A percentile compares a stretch with the other conserved stretches of the same genome.
Evolutionary conservation across 768 basidiomycete species (phyloP).

Genomic region (Botryobasidium botryosum): DNA sequence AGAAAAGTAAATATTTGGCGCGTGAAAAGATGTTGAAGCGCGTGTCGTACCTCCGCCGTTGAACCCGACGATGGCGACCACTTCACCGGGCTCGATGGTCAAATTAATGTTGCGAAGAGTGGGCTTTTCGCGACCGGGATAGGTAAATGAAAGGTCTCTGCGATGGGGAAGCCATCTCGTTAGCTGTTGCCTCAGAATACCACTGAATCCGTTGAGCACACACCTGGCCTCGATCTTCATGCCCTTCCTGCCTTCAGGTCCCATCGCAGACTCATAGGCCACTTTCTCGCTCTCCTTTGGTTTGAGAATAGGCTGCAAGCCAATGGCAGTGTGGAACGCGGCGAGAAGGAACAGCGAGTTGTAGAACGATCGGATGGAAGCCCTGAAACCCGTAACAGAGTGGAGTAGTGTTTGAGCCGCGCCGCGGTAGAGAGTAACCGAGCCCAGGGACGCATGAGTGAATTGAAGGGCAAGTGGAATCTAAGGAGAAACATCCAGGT

Average conservation of each 20-base stretch:
- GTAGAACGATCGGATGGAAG: conserved; percentile 55
- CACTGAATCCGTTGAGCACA: conserved; percentile 10
- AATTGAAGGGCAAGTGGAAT: conserved; percentile 47
- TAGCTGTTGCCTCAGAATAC: no score
- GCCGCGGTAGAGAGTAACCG: conserved; percentile 64
- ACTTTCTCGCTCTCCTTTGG: conserved; percentile 37
- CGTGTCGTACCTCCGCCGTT: conserved; percentile 19
- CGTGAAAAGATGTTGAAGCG: no score
- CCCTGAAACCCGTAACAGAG: conserved; percentile 43
- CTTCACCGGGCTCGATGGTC: conserved; percentile 54
- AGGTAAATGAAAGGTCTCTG: conserved; percentile 55
- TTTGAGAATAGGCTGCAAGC: conserved; percentile 48
- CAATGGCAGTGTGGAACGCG: conserved; percentile 65
- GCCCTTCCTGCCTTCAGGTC: conserved; percentile 24
- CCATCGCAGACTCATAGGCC: conserved; percentile 29
- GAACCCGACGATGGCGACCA: conserved; percentile 57
- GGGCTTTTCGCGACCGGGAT: conserved; percentile 54
- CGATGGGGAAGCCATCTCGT: no score
- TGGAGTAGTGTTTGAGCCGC: conserved; percentile 58
- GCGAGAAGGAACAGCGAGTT: conserved; percentile 78
- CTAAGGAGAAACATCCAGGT: conserved; percentile 1
- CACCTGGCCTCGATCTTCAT: conserved; percentile 58
- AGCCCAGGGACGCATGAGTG: conserved; percentile 59
- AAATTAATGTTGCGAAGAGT: conserved; percentile 56
- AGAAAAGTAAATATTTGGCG: background rate